phyloP scores from a whole-genome alignment of 805 yeast genomes.

The Hermanozyma aechmeae region DNA sequence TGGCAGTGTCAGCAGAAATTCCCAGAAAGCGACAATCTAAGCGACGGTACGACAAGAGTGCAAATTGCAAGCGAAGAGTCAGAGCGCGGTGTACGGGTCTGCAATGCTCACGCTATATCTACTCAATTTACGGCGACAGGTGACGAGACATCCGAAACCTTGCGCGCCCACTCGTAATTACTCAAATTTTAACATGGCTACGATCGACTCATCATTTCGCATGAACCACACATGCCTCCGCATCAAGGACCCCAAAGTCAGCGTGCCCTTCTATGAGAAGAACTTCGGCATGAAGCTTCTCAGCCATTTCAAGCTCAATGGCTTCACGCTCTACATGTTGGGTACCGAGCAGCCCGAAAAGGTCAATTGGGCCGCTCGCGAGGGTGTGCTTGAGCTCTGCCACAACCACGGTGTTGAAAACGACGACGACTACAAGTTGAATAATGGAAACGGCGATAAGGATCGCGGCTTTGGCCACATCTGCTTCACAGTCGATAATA shows the following conservation, averaged over 20 bases:
- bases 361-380: conserved; percentile 35
- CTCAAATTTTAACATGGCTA: conserved; percentile 23
- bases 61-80: no score
- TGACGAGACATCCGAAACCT: no score
- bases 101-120: no score
- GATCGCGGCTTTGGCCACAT: conserved; percentile 91
- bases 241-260: conserved; percentile 68
- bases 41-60: no score
- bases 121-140: no score
- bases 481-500: conserved; percentile 78
- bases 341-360: conserved; percentile 42
- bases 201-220: conserved; percentile 25
- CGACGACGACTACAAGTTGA: conserved; percentile 45
- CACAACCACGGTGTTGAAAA: conserved; percentile 70
- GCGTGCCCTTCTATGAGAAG: conserved; percentile 64
- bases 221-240: conserved; percentile 72
- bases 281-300: conserved; percentile 67
- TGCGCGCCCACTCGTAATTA: background rate
- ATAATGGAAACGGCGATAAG: conserved; percentile 80
- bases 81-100: no score
- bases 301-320: conserved; percentile 39
- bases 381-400: conserved; percentile 77
- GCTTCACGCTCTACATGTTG: conserved; percentile 61
- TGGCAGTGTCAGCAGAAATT: no score
- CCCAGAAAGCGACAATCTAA: no score